Evolutionary conservation across 108 stramenopile genomes (phyloP), one percentile per base, ranked within the genome.

Genomic region (Pelagomonas calceolata): DNA sequence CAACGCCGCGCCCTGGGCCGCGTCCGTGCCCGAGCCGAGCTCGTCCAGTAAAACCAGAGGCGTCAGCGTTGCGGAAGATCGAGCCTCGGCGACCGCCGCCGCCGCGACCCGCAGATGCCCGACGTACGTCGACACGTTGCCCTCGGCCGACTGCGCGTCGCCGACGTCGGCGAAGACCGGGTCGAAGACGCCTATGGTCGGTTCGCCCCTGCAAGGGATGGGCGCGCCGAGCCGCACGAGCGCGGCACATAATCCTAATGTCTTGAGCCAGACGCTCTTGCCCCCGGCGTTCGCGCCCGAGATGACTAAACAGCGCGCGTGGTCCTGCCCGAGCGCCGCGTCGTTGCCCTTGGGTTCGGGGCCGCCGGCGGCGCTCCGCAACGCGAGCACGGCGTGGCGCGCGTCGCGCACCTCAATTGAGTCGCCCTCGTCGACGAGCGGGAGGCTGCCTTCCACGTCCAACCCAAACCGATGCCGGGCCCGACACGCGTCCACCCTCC

Each of bases 211-310:
- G 4, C 88, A 89, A 16, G 95, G 93, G 21, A 96, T 73, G 12
- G 95, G 95, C 18, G 94, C 89, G 31, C 92, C 95, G 76, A 89
- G 78, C 30, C 92, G 80, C 21, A 80, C 87, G 91, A 94, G 87
- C 34, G 92, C 70, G 14, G 95, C 94, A 14, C 82, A 76, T 16
- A 96, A 78, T n/a, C 93, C 95, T 65, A 93, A 70, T 21, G 94
- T 78, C 75, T 96, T 96, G 63, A 96, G 74, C 71, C 93, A 90
- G 26, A 94, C 85, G 18, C 94, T 94, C 70, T 96, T 94, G 30
- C 95, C 95, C 36, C 94, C 95, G 21, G 82, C 80, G 76, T 95
- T 95, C 44, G 95, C 93, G 29, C 95, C 95, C 14, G 93, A 93
- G 70, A 95, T 65, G 31, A 95, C 87, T 36, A 95, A 68, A 0